Evolutionary conservation across 768 basidiomycete species (phyloP).

Genomic region (Mycena sanguinolenta): DNA sequence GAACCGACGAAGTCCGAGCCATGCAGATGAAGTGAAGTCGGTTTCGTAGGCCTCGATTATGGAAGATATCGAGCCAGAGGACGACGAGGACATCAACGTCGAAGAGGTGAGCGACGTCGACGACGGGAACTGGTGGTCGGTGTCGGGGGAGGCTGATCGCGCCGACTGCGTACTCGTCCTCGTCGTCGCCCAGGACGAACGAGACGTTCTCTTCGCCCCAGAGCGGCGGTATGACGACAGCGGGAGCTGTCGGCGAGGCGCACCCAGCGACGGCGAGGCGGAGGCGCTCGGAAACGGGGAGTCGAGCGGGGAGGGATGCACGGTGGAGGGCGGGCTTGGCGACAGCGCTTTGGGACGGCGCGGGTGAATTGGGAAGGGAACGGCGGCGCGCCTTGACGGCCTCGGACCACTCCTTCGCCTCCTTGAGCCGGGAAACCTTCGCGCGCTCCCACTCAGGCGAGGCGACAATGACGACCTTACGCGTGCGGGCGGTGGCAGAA

Average conservation of each 20-base stretch:
- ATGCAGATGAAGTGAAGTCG: background rate
- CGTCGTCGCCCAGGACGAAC: too few species aligned
- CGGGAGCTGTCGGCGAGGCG: background rate
- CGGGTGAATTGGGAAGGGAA: background rate
- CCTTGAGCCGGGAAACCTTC: background rate
- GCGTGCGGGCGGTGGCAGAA: background rate
- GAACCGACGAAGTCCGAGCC: background rate
- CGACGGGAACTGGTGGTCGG: background rate
- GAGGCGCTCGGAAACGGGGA: background rate
- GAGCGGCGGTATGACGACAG: too few species aligned
- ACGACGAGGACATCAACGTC: background rate
- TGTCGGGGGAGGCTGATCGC: background rate
- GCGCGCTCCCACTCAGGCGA: background rate
- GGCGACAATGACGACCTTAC: background rate
- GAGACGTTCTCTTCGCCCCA: too few species aligned
- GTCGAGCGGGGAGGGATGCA: background rate
- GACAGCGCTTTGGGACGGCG: too few species aligned
- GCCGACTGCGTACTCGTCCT: background rate
- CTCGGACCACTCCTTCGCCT: background rate
- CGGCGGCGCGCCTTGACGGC: background rate
- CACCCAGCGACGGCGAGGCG: background rate
- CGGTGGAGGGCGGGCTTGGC: background rate
- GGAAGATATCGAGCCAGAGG: background rate
- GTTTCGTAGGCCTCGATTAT: background rate
- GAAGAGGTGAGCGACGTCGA: too few species aligned